These are phyloP conservation scores for Epithele typhae DNA, from an alignment of 768 basidiomycete genomes.

Conservation along the genomic window DNA sequence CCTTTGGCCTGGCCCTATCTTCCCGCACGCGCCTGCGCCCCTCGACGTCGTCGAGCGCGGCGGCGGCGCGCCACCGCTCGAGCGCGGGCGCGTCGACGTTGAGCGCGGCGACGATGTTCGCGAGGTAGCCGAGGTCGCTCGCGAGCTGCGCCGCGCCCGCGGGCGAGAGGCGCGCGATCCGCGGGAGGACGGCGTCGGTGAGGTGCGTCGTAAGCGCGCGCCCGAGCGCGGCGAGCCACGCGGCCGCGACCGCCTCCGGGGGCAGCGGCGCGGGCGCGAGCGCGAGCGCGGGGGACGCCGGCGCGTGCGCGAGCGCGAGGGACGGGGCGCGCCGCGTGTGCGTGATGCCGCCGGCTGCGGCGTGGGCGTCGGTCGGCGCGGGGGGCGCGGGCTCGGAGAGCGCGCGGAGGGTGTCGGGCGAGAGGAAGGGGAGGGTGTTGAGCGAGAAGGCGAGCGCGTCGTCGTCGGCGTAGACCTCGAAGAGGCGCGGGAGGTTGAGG, in stretches of 20 bases:
- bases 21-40: conserved; percentile 23
- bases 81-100: conserved; percentile 84
- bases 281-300: conserved; percentile 2
- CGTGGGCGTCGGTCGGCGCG: conserved; percentile 6
- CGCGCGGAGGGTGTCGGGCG: conserved; percentile 47
- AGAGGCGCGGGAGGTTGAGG: conserved; percentile 86
- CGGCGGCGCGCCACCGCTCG: conserved; percentile 72
- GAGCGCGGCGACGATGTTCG: conserved; percentile 85
- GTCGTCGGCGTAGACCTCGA: conserved; percentile 92
- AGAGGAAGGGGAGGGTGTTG: conserved; percentile 71
- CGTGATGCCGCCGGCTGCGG: conserved; percentile 5
- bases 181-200: conserved; percentile 64
- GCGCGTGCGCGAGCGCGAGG: conserved; percentile 26
- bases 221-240: conserved; percentile 91
- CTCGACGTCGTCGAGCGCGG: conserved; percentile 54
- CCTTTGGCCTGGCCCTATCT: too few relatives aligned
- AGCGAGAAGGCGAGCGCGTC: conserved; percentile 88
- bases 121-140: conserved; percentile 85
- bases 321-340: conserved; percentile 33
- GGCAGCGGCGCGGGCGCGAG: conserved; percentile 34
- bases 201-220: conserved; percentile 74
- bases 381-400: conserved; percentile 36
- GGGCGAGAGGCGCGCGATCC: conserved; percentile 55
- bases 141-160: conserved; percentile 79
- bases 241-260: conserved; percentile 79